Base-by-base conservation (phyloP, 148 eudicot genomes). In the Arctostaphylos glauca region DNA sequence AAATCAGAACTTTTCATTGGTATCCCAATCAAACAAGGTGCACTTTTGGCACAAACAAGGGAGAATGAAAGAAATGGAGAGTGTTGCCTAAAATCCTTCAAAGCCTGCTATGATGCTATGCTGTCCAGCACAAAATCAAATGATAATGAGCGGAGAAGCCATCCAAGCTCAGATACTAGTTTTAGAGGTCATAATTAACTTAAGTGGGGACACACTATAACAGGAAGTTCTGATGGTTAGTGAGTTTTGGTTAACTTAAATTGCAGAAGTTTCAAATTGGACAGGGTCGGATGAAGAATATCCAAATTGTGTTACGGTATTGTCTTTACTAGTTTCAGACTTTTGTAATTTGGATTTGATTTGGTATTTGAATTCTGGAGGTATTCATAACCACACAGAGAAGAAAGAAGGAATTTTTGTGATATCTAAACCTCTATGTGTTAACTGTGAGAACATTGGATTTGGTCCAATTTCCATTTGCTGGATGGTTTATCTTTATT, bases 361-460 rank as follows among this genome's bases (percentile, higher is more conserved):
- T 74, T 76, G 79, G 62, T 52, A 50, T 54, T 76, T 13, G 60
- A 52, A 52, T 74, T 74, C 47, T 74, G 16, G 16, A 9, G 41
- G 18, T 53, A 14, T 13, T 10, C 1, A n/a, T 66, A 23, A 10
- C 5, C 67, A 12, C 44, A 12, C 44, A 12, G 14, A 31, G 31
- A 64, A 25, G 71, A 31, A 66, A 25, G 71, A 25, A 10, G 44
- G 16, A 31, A 12, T 66, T 66, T 0, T 60, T 10, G 23, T 5
- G 9, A 4, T 74, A 21, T 74, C 25, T 76, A 19, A 46, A 76
- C 25, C 47, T 50, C 60, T 75, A 13, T 53, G 10, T 50, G 79
- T 76, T 23, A 53, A 43, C 59, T 14, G 16, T 52, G 79, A 53
- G 19, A 76, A 76, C 60, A 53, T 52, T 52, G 43, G 58, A 25